phyloP scores from a whole-genome alignment of 441 rosid genomes.

The Arabidopsis hybrid region DNA sequence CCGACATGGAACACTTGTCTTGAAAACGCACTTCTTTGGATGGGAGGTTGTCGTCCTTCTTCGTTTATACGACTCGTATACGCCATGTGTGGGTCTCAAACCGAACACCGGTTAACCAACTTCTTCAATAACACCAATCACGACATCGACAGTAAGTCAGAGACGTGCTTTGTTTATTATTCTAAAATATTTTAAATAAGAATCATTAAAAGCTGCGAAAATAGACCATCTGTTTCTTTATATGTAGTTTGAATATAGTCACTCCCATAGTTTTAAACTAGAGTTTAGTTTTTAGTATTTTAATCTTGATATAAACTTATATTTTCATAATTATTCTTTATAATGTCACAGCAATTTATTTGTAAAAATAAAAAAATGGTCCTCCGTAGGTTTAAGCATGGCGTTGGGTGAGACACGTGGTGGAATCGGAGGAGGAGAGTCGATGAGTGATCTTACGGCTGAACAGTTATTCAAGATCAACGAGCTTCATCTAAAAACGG shows the following conservation, averaged over 20 bases:
- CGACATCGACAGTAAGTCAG: slow-evolving; percentile 14
- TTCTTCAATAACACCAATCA: not conserved
- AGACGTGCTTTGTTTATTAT: too few relatives aligned
- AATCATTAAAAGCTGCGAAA: too few relatives aligned
- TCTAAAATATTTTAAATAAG: too few relatives aligned
- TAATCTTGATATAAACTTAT: too few relatives aligned
- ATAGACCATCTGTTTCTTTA: too few relatives aligned
- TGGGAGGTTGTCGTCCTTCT: slow-evolving; percentile 61
- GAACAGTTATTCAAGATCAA: slow-evolving; percentile 43
- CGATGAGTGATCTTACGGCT: slow-evolving; percentile 48
- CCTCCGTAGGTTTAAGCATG: slow-evolving; percentile 12
- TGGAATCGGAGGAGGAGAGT: not conserved
- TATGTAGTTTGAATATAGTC: too few relatives aligned
- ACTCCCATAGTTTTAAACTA: too few relatives aligned
- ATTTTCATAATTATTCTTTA: too few relatives aligned
- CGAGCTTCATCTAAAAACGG: slow-evolving; percentile 48
- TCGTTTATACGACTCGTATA: slow-evolving; percentile 49
- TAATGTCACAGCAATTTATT: too few relatives aligned
- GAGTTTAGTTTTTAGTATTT: too few relatives aligned
- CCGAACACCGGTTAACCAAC: slow-evolving; percentile 32
- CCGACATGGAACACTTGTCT: slow-evolving; percentile 53
- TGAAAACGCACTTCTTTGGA: slow-evolving; percentile 58
- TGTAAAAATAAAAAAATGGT: too few relatives aligned
- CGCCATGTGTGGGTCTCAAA: slow-evolving; percentile 45
- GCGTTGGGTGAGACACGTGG: slow-evolving; percentile 5